phyloP scores from a whole-genome alignment of 2,329 filamentous ascomycete genomes.

The Botryotinia calthae region DNA sequence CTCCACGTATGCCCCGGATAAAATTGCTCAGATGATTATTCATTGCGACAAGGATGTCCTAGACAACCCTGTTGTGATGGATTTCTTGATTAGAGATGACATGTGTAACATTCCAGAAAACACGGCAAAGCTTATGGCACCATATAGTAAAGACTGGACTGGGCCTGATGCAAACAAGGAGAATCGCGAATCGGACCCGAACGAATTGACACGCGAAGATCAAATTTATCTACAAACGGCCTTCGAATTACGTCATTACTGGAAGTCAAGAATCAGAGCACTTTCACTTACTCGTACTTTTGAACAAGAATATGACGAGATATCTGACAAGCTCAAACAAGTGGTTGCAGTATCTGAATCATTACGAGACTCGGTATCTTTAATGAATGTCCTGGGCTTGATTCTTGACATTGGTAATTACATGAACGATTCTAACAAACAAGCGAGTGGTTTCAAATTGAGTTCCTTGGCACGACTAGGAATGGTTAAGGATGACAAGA shows the following conservation, averaged over 20 bases:
- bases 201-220: constrained; percentile 88
- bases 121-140: constrained; percentile 83
- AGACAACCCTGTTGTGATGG: constrained; percentile 90
- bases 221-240: constrained; percentile 93
- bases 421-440: constrained; percentile 99
- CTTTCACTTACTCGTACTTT: constrained; percentile 79
- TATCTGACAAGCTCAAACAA: constrained; percentile 78
- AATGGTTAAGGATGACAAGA: constrained; percentile 99
- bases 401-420: constrained; percentile 99
- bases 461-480: constrained; percentile 87
- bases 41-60: constrained; percentile 89
- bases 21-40: constrained; percentile 88
- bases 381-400: constrained; percentile 94
- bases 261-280: constrained; percentile 96
- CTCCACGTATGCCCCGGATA: constrained; percentile 78
- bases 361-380: constrained; percentile 81
- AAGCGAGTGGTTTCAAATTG: constrained; percentile 96
- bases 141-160: constrained; percentile 96
- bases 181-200: constrained; percentile 78
- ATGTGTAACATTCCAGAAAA: constrained; percentile 92
- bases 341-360: constrained; percentile 88
- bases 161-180: constrained; percentile 77
- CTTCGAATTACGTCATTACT: constrained; percentile 94
- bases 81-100: constrained; percentile 90
- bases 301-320: constrained; percentile 87